Percentiles rank a stretch among this genome's conserved stretches.
Conservation (phyloP, 169 alveolate genomes). For the Eimeria zaria region DNA sequence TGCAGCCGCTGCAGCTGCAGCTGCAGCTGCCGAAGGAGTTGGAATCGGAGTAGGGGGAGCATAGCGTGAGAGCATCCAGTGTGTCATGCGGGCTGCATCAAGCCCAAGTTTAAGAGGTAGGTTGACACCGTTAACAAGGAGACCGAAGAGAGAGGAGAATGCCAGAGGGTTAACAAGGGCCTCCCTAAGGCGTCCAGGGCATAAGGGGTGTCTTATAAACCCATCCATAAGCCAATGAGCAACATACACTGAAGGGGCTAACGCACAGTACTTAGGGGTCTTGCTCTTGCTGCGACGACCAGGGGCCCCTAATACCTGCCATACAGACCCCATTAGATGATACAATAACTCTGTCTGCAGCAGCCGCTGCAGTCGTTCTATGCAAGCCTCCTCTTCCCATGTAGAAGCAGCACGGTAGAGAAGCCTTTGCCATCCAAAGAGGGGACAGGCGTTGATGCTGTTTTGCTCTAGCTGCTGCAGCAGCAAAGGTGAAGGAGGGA, state of each 20-base stretch:
- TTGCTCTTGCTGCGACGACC: slow-evolving; percentile 61
- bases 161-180: slow-evolving; percentile 89
- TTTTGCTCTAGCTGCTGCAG: slow-evolving; percentile 85
- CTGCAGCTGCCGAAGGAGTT: neutral
- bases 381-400: slow-evolving; percentile 63
- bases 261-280: slow-evolving; percentile 87
- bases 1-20: neutral
- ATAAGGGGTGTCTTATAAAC: slow-evolving; percentile 93
- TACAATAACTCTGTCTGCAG: slow-evolving; percentile 90
- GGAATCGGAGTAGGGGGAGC: neutral
- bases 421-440: slow-evolving; percentile 93
- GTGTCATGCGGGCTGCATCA: slow-evolving; percentile 92
- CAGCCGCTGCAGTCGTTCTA: slow-evolving; percentile 74
- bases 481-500: slow-evolving; percentile 43
- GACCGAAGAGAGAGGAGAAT: slow-evolving; percentile 90
- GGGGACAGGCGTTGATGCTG: slow-evolving; percentile 86
- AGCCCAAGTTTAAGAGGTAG: slow-evolving; percentile 93
- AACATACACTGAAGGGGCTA: slow-evolving; percentile 92
- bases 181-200: slow-evolving; percentile 91
- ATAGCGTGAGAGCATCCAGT: slow-evolving; percentile 88
- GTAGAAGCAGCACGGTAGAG: slow-evolving; percentile 87
- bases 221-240: slow-evolving; percentile 95
- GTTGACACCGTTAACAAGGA: slow-evolving; percentile 92
- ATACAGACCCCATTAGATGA: slow-evolving; percentile 92
- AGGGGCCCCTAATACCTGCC: slow-evolving; percentile 87